Conservation (phyloP, 164 flowering plant species). For the Piper longum region DNA sequence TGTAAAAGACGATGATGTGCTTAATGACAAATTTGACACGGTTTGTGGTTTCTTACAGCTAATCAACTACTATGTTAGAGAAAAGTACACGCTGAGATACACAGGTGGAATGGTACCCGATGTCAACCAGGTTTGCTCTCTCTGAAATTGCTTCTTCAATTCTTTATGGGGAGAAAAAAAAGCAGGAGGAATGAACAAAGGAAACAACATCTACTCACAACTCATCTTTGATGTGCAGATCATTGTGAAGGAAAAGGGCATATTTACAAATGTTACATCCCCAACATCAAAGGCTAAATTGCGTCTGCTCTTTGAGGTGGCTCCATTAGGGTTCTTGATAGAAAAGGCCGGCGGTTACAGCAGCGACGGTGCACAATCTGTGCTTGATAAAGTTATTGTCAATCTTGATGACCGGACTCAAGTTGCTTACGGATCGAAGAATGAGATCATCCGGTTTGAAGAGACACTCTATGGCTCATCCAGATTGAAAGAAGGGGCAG, state of each 20-base stretch:
- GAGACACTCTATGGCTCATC: constrained; percentile 82
- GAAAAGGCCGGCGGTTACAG: constrained; percentile 94
- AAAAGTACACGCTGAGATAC: constrained; percentile 95
- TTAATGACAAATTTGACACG: no score
- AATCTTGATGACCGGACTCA: constrained; percentile 81
- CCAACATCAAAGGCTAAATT: constrained; percentile 88
- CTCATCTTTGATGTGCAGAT: constrained; percentile 32
- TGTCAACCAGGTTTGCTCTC: constrained; percentile 65
- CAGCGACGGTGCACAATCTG: constrained; percentile 78
- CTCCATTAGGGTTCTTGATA: constrained; percentile 74
- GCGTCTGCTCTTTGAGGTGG: constrained; percentile 89
- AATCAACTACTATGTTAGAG: constrained; percentile 68
- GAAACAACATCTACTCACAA: neutral
- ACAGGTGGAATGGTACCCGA: constrained; percentile 99
- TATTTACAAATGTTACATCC: constrained; percentile 85
- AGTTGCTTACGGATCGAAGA: constrained; percentile 92
- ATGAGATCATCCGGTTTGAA: constrained; percentile 89
- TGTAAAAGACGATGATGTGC: no score
- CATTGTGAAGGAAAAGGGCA: constrained; percentile 92
- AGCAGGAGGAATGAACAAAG: neutral
- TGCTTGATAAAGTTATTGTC: constrained; percentile 58
- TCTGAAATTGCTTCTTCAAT: neutral
- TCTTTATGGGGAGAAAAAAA: neutral
- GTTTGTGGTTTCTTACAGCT: constrained; percentile 28
- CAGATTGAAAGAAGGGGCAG: constrained; percentile 59